Evolutionary conservation across 1,284 basidiomycete genomes (phyloP).

Genomic region (Tilletia horrida): DNA sequence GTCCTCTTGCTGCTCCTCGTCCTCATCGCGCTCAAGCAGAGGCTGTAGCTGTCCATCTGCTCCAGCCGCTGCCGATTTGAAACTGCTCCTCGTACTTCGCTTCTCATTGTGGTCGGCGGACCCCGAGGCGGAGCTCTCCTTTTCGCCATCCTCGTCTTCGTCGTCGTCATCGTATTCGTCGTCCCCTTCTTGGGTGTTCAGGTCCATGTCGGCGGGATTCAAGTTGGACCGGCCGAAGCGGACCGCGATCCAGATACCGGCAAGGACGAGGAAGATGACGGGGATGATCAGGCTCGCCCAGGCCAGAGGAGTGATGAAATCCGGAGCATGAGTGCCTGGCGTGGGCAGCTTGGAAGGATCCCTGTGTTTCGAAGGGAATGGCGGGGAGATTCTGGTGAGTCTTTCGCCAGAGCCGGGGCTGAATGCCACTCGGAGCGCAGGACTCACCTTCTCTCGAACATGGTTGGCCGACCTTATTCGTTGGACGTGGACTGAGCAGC

Average conservation of each 20-base stretch:
- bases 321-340: conserved; percentile 15
- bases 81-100: neutral
- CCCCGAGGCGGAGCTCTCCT: neutral
- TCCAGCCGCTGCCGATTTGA: neutral
- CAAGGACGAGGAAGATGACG: conserved; percentile 16
- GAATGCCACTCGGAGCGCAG: neutral
- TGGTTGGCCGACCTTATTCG: neutral
- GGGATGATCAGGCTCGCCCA: conserved; percentile 4
- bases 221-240: conserved; percentile 9
- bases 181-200: conserved; percentile 3
- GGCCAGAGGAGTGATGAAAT: conserved; percentile 12
- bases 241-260: conserved; percentile 11
- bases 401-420: no score
- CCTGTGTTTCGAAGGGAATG: neutral
- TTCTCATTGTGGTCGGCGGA: neutral
- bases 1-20: neutral
- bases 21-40: conserved; percentile 1
- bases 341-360: neutral
- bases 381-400: no score
- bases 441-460: conserved; percentile 13
- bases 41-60: conserved; percentile 7
- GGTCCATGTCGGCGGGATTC: conserved; percentile 11
- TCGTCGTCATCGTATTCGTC: neutral
- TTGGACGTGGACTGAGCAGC: neutral
- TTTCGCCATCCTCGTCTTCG: conserved; percentile 1